A percentile compares a stretch with the other conserved stretches of the same genome.
Conservation (phyloP, 768 basidiomycete genomes). For the Strobilomyces echinocephalus region DNA sequence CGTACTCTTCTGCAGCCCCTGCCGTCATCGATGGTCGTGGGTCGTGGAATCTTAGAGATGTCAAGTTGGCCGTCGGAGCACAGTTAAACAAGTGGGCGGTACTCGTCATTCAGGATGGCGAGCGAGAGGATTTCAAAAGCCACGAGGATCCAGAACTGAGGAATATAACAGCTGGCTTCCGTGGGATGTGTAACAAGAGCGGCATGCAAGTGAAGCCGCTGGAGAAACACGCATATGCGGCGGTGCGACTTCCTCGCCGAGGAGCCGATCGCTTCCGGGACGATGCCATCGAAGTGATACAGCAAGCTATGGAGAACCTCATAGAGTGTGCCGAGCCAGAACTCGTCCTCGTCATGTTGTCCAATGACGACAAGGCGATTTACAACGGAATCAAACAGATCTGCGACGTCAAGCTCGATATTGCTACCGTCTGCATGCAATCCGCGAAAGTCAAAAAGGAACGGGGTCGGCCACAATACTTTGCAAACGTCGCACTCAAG, state of each 20-base stretch:
- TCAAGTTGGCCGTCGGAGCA: constrained; percentile 57
- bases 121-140: constrained; percentile 49
- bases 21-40: constrained; percentile 36
- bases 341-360: constrained; percentile 42
- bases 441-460: constrained; percentile 49
- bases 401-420: constrained; percentile 45
- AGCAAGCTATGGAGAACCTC: background rate
- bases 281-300: constrained; percentile 37
- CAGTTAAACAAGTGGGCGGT: constrained; percentile 61
- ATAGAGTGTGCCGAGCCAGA: constrained; percentile 1
- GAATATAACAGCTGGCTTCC: constrained; percentile 45
- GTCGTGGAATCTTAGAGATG: constrained; percentile 48
- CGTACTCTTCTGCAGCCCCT: constrained; percentile 33
- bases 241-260: constrained; percentile 45
- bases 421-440: constrained; percentile 68
- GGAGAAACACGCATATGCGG: constrained; percentile 26
- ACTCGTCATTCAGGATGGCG: constrained; percentile 56
- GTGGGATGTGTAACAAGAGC: constrained; percentile 54
- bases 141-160: constrained; percentile 46
- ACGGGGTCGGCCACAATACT: constrained; percentile 51
- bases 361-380: constrained; percentile 42
- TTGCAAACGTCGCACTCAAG: constrained; percentile 53
- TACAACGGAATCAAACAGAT: constrained; percentile 50
- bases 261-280: constrained; percentile 47
- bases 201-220: constrained; percentile 50